Base-by-base conservation (phyloP, 495 filamentous ascomycete species). In the Amniculicola lignicola region DNA sequence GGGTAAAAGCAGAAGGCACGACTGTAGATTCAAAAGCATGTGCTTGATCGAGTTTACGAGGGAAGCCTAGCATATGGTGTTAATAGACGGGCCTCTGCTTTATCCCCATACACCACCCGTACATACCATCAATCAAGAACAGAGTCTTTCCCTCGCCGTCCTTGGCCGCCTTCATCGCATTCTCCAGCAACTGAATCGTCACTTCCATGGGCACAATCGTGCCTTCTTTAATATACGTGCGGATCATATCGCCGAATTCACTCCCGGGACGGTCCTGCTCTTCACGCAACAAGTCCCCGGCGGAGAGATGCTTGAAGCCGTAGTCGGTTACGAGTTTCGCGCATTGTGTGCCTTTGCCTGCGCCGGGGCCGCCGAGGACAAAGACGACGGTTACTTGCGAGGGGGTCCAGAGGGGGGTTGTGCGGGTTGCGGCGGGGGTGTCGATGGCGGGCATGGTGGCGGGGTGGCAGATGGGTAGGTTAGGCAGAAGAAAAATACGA, bases 171-270 rank as follows among this genome's bases (percentile, higher is more conserved):
- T 76, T 80, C 88, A 98, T 96, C 6, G 90, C 88, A 68, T 95
- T 90, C 70, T 96, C 93, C 2, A 98, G 80, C 14, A 98, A 70
- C 23, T 86, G 83, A 31, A 98, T 85, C n/a, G 93, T 98, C 18
- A 98, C 90, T 67, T 97, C 92, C 92, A 95, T 95, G 9, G 93
- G 93, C 58, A 98, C 93, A 71, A 98, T 98, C 62, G 82, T 84
- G 56, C 93, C 93, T 67, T 98, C 85, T 31, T 81, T 82, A 77
- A 98, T 98, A 76, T 90, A 89, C 40, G 82, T 75, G 54, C 83
- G 84, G 79, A 98, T 98, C 71, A 97, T 77, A 27, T 85, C 78
- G 66, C 93, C 93, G 71, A 94, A 96, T 68, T 95, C 78, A 60
- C 81, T 86, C 35, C 88, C 90, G 4, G 81, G 76, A 10, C 93